phyloP scores from a whole-genome alignment of 768 basidiomycete species.

The Punctularia strigosozonata region DNA sequence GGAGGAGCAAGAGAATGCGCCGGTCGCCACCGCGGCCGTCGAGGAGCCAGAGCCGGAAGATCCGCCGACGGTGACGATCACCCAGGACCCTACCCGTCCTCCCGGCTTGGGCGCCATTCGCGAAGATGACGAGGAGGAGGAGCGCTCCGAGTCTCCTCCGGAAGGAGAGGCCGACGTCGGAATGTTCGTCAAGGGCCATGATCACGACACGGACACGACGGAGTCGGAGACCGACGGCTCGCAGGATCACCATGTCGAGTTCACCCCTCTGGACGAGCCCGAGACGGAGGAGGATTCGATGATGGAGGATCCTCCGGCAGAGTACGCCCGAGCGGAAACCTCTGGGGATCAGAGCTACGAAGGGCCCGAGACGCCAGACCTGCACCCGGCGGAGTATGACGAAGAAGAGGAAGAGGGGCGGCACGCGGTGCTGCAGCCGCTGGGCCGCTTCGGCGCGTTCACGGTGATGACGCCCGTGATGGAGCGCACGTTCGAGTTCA shows the following conservation, averaged over 20 bases:
- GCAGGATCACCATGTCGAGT: slow-evolving; percentile 5
- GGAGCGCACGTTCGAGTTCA: slow-evolving; percentile 84
- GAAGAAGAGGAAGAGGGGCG: slow-evolving; percentile 7
- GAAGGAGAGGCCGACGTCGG: slow-evolving; percentile 14
- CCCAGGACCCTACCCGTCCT: slow-evolving; percentile 6
- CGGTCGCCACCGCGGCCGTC: no score
- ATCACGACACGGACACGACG: background rate
- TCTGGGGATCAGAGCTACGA: no score
- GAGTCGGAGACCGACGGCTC: background rate
- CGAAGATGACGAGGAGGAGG: slow-evolving; percentile 13
- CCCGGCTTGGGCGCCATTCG: no score
- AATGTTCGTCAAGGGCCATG: slow-evolving; percentile 3
- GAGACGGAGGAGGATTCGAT: background rate
- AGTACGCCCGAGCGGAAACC: slow-evolving; percentile 1
- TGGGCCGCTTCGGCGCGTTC: slow-evolving; percentile 71
- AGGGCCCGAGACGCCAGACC: background rate
- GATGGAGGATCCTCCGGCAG: slow-evolving; percentile 2
- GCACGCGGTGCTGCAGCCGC: slow-evolving; percentile 13
- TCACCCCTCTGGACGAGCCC: no score
- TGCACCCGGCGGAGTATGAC: slow-evolving; percentile 1
- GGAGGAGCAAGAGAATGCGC: slow-evolving; percentile 25
- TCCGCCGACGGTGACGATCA: slow-evolving; percentile 6
- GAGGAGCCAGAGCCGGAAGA: no score
- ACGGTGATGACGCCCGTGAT: slow-evolving; percentile 97
- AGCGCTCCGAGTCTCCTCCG: slow-evolving; percentile 5